These are phyloP conservation scores for Aureobasidium vineae DNA, from an alignment of 2,329 filamentous ascomycete species.

Conservation along the genomic window DNA sequence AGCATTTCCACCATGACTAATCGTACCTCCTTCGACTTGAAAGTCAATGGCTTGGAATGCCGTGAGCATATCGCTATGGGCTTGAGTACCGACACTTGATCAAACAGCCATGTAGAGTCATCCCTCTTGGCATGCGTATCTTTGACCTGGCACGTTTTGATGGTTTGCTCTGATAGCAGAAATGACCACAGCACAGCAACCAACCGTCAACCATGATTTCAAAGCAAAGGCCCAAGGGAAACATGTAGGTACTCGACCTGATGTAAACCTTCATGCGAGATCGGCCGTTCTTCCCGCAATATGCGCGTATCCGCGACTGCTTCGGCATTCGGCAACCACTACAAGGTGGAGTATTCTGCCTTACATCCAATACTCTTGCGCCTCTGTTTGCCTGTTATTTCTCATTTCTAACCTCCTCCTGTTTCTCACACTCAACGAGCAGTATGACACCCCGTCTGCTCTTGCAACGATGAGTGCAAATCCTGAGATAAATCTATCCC, in stretches of 20 bases:
- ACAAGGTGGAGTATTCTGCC: conserved; percentile 10
- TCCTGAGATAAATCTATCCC: conserved; percentile 21
- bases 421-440: not conserved
- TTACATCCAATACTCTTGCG: not conserved
- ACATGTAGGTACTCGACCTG: not conserved
- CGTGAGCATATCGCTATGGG: not conserved
- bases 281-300: conserved; percentile 14
- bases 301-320: not conserved
- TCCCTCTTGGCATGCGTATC: not conserved
- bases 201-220: not conserved
- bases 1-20: not conserved
- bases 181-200: not conserved
- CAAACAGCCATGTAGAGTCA: not conserved
- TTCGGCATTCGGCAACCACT: conserved; percentile 19
- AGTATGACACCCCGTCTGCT: not conserved
- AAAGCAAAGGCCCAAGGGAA: not conserved
- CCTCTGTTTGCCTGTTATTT: not conserved
- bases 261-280: conserved; percentile 4
- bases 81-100: not conserved
- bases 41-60: not conserved
- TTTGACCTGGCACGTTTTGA: not conserved
- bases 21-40: not conserved
- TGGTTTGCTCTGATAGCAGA: not conserved
- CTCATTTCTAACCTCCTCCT: not conserved
- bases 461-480: conserved; percentile 15